These are phyloP conservation scores for Blastocystis sp. DNA, from an alignment of 352 stramenopile genomes.

Conservation along the genomic window DNA sequence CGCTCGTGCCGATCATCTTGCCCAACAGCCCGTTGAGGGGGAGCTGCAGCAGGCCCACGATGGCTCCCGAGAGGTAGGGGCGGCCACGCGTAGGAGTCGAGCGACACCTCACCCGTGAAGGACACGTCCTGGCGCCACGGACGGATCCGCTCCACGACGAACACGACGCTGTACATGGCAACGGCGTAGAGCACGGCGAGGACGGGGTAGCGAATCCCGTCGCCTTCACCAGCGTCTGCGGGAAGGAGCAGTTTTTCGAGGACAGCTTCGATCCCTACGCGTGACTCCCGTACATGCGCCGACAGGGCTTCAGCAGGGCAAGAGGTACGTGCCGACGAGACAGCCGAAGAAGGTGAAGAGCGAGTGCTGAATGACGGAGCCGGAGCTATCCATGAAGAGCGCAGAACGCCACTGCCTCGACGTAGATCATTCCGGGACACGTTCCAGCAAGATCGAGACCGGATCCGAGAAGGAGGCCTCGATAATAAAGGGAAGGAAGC, in stretches of 20 bases:
- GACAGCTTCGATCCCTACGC: conserved; percentile 59
- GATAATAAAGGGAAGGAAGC: conserved; percentile 68
- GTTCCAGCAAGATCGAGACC: conserved; percentile 64
- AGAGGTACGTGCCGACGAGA: conserved; percentile 57
- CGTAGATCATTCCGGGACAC: conserved; percentile 67
- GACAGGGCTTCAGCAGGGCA: conserved; percentile 34
- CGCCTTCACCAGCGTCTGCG: conserved; percentile 44
- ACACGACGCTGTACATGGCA: conserved; percentile 24
- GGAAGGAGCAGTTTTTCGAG: not conserved
- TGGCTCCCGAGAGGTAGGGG: conserved; percentile 36
- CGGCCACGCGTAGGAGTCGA: conserved; percentile 40
- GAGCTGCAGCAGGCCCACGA: conserved; percentile 70
- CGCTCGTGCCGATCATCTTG: conserved; percentile 51
- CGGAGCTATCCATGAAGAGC: conserved; percentile 28
- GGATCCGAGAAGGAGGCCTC: conserved; percentile 40
- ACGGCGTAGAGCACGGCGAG: conserved; percentile 39
- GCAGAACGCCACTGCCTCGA: not conserved
- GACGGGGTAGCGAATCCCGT: not conserved
- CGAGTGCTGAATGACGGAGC: conserved; percentile 21
- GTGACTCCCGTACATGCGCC: not conserved
- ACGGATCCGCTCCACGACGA: conserved; percentile 41
- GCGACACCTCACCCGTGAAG: not conserved
- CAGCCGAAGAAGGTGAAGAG: conserved; percentile 58
- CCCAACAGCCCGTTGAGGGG: conserved; percentile 67
- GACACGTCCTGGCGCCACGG: conserved; percentile 5